A percentile compares a stretch with the other conserved stretches of the same genome.
Evolutionary conservation across 805 yeast species (phyloP).

Genomic region (Zygoascus tannicola): DNA sequence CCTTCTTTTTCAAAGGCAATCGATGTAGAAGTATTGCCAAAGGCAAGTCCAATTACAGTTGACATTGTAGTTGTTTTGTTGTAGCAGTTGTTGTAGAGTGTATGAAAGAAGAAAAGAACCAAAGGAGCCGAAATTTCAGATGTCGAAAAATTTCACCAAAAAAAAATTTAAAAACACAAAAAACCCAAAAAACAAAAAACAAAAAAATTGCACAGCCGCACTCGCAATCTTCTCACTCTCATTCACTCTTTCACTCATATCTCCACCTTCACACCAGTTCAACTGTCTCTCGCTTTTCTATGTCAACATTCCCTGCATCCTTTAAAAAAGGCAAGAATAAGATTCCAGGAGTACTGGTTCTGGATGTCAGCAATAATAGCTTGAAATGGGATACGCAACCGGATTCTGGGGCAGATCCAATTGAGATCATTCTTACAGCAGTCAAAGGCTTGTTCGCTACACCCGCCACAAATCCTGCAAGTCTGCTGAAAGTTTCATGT

Average conservation of each 20-base stretch:
- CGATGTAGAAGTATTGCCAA: slow-evolving; percentile 93
- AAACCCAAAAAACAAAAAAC: too few relatives aligned
- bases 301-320: background rate
- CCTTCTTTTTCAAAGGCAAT: slow-evolving; percentile 88
- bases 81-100: background rate
- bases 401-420: background rate
- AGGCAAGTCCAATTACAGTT: slow-evolving; percentile 84
- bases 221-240: too few relatives aligned
- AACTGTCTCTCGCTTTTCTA: too few relatives aligned
- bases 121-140: too few relatives aligned
- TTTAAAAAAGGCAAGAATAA: slow-evolving; percentile 1
- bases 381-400: slow-evolving; percentile 2
- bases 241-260: too few relatives aligned
- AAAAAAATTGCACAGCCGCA: too few relatives aligned
- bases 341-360: background rate
- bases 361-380: background rate
- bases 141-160: too few relatives aligned
- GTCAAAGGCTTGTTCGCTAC: slow-evolving; percentile 7
- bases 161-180: too few relatives aligned
- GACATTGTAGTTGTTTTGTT: slow-evolving; percentile 23
- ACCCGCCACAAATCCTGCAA: slow-evolving; percentile 39
- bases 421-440: slow-evolving; percentile 1
- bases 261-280: too few relatives aligned
- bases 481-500: slow-evolving; percentile 53
- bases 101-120: too few relatives aligned